Conservation (phyloP, 768 basidiomycete genomes). For the Mycena vulgaris region DNA sequence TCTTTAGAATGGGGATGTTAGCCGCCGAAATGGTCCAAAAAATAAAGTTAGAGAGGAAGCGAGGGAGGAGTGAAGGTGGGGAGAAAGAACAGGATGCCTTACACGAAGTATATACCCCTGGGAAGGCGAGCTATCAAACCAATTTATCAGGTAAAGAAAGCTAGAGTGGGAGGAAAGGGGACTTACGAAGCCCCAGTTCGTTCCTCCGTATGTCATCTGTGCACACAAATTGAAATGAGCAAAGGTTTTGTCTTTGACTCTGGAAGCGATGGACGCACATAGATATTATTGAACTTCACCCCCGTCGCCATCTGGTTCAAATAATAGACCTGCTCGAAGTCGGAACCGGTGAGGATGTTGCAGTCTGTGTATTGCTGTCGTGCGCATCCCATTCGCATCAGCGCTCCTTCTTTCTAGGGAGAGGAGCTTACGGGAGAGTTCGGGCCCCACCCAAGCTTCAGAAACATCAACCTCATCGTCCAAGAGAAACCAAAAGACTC, state of each 20-base stretch:
- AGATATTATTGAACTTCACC: slow-evolving; percentile 31
- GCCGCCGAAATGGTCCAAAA: background rate
- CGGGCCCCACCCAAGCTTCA: slow-evolving; percentile 31
- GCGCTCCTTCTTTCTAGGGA: background rate
- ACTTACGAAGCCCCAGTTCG: slow-evolving; percentile 31
- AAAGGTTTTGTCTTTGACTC: background rate
- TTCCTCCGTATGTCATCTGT: slow-evolving; percentile 34
- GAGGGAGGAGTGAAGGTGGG: background rate
- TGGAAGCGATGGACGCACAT: slow-evolving; percentile 15
- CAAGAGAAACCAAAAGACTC: slow-evolving; percentile 11
- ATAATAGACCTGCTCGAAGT: slow-evolving; percentile 33
- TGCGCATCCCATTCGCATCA: background rate
- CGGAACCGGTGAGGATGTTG: slow-evolving; percentile 27
- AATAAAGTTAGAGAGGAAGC: too few relatives aligned
- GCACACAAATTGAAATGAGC: background rate
- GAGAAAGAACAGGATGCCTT: background rate
- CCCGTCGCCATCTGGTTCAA: slow-evolving; percentile 33
- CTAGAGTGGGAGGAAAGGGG: background rate
- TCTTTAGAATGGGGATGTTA: slow-evolving; percentile 15
- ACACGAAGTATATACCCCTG: slow-evolving; percentile 29
- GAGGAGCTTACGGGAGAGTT: slow-evolving; percentile 26
- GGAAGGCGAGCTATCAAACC: slow-evolving; percentile 25
- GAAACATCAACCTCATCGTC: background rate
- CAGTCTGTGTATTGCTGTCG: slow-evolving; percentile 32
- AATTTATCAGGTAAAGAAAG: slow-evolving; percentile 4